Evolutionary conservation across 352 stramenopile genomes (phyloP), one percentile per base, ranked within the genome.

Genomic region (Blastocystis sp.): DNA sequence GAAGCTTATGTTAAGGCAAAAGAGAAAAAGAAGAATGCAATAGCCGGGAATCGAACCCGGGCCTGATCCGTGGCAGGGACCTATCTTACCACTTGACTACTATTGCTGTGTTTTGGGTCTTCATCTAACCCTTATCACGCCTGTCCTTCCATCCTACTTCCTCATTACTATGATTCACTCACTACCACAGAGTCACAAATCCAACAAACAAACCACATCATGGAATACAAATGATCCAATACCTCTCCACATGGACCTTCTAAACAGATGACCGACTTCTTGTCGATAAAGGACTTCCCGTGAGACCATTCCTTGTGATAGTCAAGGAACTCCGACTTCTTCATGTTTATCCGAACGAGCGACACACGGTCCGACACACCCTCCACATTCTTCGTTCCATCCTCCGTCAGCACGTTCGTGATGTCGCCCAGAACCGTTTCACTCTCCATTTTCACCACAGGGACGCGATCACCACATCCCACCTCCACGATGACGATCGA

Each of bases 61-160:
- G 74, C 74, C 74, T 84, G 74, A 84, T 84, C 74, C 74, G 74
- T 84, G 74, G 74, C 74, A 84, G 74, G 74, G 74, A 84, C 74
- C 74, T 84, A 84, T 84, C 74, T 84, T 84, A 84, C 74, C 74
- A 84, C 74, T 84, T 84, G 74, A 84, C 74, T 84, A 84, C 74
- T 84, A 84, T 84, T 84, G 74, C 74, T 68, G n/a, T 65, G 1
- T 59, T 38, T 59, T 48, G 4, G 34, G 4, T n/a, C 11, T 57
- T 69, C 61, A 57, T 14, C 14, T 57, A 14, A 7, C 48, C 14
- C 48, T 57, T 57, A 17, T 57, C 54, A 68, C n/a, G 68, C 17
- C 24, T 69, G 17, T 66, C 11, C 28, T 84, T 68, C 65, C n/a
- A 40, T 57, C 48, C 48, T 57, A 17, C 48, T 57, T 57, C 48